Base-by-base conservation (phyloP, 805 yeast species). In the Teunomyces funiuensis region DNA sequence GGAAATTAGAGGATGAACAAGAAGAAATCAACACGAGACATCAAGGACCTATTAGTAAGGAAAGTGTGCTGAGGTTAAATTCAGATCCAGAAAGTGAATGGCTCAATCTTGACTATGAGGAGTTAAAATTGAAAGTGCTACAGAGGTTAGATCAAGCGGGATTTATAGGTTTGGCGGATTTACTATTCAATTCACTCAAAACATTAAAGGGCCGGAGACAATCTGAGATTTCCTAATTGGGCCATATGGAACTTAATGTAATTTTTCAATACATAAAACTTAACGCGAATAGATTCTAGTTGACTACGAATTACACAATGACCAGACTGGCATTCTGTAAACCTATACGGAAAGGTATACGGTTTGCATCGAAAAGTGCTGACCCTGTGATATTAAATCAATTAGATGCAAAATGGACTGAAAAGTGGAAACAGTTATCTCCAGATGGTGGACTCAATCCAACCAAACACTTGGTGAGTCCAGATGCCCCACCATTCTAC, bases 391-490 rank as follows among this genome's bases (percentile, higher is more conserved):
- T 20, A 28, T 22, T 19, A n/a, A 54, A 54, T 11, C 49, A 66
- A 11, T 49, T 78, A 14, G 83, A 77, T 52, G 45, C 64, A n/a
- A 80, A 80, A 54, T 80, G 85, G 85, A 28, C 66, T 2, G 39
- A 48, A 1, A 65, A 55, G 38, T 80, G 85, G 85, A 66, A 60
- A 45, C 41, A 51, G 1, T 26, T 56, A 3, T 60, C 71, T 2
- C 62, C 63, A 3, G 55, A 53, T 31, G 58, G 58, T 7, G 60
- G 69, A 2, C 51, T 72, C 14, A 69, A 70, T 40, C 76, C 77
- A 0, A 53, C 62, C 8, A 56, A 60, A 34, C 48, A 53, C 20
- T 18, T 44, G 39, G 40, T 27, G 3, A 34, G 34, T 18, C 36
- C 52, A 38, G 46, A 46, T 5, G 41, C 45, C 11, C 57, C 58